Conservation (phyloP, 352 stramenopile genomes). For the Globisporangium nagaii region DNA sequence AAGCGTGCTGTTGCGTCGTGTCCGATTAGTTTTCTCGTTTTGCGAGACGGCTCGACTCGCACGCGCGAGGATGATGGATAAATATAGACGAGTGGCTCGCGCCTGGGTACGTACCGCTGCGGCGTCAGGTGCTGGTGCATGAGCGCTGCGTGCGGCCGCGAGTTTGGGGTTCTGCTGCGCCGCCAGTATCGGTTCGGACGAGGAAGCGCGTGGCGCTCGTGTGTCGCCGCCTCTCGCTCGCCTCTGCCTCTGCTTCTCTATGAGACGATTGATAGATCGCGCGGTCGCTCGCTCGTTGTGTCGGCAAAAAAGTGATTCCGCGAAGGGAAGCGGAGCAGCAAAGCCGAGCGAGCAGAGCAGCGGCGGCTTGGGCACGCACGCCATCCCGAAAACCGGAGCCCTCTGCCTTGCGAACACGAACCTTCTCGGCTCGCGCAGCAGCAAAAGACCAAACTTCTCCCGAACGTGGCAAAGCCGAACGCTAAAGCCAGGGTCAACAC, state of each 20-base stretch:
- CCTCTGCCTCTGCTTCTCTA: constrained; percentile 2
- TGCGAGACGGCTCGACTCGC: neutral
- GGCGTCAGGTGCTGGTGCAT: constrained; percentile 13
- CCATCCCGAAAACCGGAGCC: neutral
- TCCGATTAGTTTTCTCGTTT: neutral
- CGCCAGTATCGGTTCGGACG: neutral
- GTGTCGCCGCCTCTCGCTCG: neutral
- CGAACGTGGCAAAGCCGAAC: too few relatives aligned
- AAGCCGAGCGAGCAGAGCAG: too few relatives aligned
- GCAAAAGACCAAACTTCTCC: too few relatives aligned
- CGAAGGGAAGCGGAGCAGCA: too few relatives aligned
- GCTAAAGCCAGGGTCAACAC: neutral
- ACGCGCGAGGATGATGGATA: neutral
- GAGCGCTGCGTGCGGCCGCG: neutral
- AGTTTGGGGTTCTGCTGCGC: constrained; percentile 1
- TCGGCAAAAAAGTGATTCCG: too few relatives aligned
- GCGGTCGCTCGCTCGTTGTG: neutral
- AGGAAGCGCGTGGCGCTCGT: neutral
- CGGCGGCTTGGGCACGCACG: neutral
- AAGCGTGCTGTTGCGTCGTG: neutral
- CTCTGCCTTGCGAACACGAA: constrained; percentile 1
- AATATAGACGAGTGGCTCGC: too few relatives aligned
- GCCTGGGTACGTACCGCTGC: constrained; percentile 10
- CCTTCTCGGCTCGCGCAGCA: too few relatives aligned
- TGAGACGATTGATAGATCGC: constrained; percentile 2